Conservation (phyloP, 2,329 filamentous ascomycete genomes). For the Paecilomyces variotii region DNA sequence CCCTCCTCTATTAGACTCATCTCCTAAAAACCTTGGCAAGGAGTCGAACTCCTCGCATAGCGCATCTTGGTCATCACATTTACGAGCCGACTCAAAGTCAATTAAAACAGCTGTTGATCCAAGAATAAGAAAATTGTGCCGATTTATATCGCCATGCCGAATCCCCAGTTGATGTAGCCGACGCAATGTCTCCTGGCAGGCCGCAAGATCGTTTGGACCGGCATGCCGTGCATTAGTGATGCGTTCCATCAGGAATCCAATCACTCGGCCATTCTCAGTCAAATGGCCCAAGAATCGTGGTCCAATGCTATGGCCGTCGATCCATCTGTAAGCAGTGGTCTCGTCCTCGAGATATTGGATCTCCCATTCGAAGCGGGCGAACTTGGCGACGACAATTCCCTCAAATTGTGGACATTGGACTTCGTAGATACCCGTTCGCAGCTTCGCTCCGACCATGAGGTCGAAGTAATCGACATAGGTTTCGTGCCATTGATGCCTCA, state of each 20-base stretch:
- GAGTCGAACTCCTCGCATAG: constrained; percentile 11
- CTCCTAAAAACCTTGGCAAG: constrained; percentile 8
- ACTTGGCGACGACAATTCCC: constrained; percentile 24
- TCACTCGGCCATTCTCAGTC: constrained; percentile 29
- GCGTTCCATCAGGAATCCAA: constrained; percentile 32
- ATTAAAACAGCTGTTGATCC: constrained; percentile 15
- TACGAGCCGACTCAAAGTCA: constrained; percentile 20
- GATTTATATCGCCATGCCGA: constrained; percentile 20
- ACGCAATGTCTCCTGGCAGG: constrained; percentile 12
- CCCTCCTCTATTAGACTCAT: constrained; percentile 4
- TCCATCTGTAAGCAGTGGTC: constrained; percentile 30
- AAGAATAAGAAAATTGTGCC: constrained; percentile 19
- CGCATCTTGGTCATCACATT: constrained; percentile 12
- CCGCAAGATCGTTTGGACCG: constrained; percentile 11
- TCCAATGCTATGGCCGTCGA: constrained; percentile 25
- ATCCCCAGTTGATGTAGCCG: constrained; percentile 18
- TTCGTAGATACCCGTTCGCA: constrained; percentile 19
- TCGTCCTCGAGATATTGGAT: constrained; percentile 29
- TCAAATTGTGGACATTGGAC: constrained; percentile 9
- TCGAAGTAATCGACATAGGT: constrained; percentile 15
- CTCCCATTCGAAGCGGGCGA: constrained; percentile 33
- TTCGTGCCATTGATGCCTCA: constrained; percentile 16
- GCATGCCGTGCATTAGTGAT: constrained; percentile 17
- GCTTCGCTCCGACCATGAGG: constrained; percentile 10
- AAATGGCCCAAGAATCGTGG: constrained; percentile 34